Evolutionary conservation across 148 eudicot genomes (phyloP), one percentile per base, ranked within the genome.

Genomic region (Polygonum aviculare): DNA sequence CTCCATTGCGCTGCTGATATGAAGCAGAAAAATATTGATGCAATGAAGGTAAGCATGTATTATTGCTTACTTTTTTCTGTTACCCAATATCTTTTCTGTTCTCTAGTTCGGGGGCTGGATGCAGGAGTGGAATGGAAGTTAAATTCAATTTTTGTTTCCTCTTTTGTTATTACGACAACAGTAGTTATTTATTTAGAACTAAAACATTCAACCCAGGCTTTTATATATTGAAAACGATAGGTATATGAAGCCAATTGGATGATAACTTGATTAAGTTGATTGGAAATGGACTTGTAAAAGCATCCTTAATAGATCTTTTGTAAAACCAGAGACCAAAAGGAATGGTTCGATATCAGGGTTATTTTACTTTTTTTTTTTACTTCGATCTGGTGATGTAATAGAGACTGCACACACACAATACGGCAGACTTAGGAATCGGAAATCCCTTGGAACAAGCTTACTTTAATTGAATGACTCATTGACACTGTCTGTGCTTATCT

Each of bases 21-120:
- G 92, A 95, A 90, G 84, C 98, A 95, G 82, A 95, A 95, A 82
- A 95, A 92, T 75, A 86, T 95, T 52, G 98, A 95, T 83, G 97
- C 98, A 76, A 90, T 95, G 82, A 95, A 95, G 96, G 98, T 95
- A 81, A 65, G 10, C 21, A 36, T 18, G 36, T 14, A 67, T 67
- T 67, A 15, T 67, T 63, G n/a, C 39, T 63, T 40, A 10, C 39
- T 11, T 12, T 12, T 50, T 63, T 12, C 7, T 33, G 5, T 63
- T 67, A 36, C 36, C 10, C 72, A 67, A 15, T 16, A 18, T 41
- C 16, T 67, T 15, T 67, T 8, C 45, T 67, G 72, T 36, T 5
- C 14, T 11, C 1, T 35, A 7, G 44, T 33, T 38, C 18, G 41
- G 39, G 69, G 69, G 45, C 19, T 16, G 44, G 41, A 9, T 38